Evolutionary conservation across 495 filamentous ascomycete genomes (phyloP).

Genomic region (Penicillium chermesinum): DNA sequence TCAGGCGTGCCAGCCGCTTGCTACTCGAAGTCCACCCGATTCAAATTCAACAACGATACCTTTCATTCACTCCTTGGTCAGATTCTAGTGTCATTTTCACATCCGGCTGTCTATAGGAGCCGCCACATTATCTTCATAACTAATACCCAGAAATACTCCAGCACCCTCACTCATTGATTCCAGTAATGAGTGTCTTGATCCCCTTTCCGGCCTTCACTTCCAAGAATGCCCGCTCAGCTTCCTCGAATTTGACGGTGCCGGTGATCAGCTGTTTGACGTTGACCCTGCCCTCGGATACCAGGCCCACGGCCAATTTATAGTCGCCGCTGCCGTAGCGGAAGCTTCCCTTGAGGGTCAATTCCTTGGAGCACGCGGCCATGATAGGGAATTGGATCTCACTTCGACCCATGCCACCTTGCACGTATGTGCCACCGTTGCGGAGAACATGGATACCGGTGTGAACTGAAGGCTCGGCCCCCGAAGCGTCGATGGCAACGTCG

Average conservation of each 20-base stretch:
- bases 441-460: conserved; percentile 49
- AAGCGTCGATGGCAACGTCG: conserved; percentile 55
- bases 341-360: conserved; percentile 47
- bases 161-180: conserved; percentile 24
- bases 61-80: not conserved
- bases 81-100: not conserved
- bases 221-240: conserved; percentile 48
- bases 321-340: conserved; percentile 52
- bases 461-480: conserved; percentile 50
- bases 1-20: not conserved
- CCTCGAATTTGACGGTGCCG: conserved; percentile 47
- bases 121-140: not conserved
- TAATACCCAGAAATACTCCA: not conserved
- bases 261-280: conserved; percentile 49
- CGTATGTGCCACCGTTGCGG: conserved; percentile 51
- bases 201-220: conserved; percentile 45
- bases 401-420: conserved; percentile 57
- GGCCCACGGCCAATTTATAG: conserved; percentile 49
- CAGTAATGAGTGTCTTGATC: conserved; percentile 45
- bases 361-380: conserved; percentile 50
- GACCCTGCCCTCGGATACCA: conserved; percentile 49
- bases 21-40: not conserved
- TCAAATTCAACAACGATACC: not conserved
- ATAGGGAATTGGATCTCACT: conserved; percentile 54
- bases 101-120: not conserved